phyloP scores from a whole-genome alignment of 306 rosid species.

The Glycyrrhiza uralensis region DNA sequence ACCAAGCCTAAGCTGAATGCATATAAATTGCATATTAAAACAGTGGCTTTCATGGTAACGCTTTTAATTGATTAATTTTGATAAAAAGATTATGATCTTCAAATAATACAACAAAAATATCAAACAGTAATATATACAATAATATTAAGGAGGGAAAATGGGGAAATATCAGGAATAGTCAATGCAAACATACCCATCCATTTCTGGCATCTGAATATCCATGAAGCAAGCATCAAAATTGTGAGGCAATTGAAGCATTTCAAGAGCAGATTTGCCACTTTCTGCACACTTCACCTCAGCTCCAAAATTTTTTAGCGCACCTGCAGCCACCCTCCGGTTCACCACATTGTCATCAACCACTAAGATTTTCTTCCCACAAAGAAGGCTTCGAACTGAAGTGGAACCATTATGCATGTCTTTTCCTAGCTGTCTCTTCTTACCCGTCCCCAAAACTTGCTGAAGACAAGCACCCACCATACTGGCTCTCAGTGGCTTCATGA shows the following conservation, averaged over 20 bases:
- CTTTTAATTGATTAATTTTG: background rate
- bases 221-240: slow-evolving; percentile 94
- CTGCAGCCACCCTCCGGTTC: slow-evolving; percentile 95
- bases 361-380: slow-evolving; percentile 74
- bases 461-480: slow-evolving; percentile 99
- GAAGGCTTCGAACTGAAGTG: slow-evolving; percentile 58
- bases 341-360: slow-evolving; percentile 92
- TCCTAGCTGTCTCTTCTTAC: slow-evolving; percentile 70
- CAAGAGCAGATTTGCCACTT: slow-evolving; percentile 87
- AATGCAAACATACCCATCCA: slow-evolving; percentile 82
- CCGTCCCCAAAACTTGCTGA: slow-evolving; percentile 83
- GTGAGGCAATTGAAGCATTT: slow-evolving; percentile 80
- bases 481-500: slow-evolving; percentile 95
- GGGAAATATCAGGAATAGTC: background rate
- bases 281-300: slow-evolving; percentile 82
- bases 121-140: background rate
- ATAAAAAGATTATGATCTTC: background rate
- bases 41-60: too few species aligned
- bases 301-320: slow-evolving; percentile 85
- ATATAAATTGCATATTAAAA: background rate
- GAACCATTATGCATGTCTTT: slow-evolving; percentile 60
- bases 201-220: slow-evolving; percentile 99
- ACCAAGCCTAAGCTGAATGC: background rate
- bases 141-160: background rate
- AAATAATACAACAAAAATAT: background rate